phyloP scores from a whole-genome alignment of 2,329 filamentous ascomycete species.

The Herpomyces periplanetae region DNA sequence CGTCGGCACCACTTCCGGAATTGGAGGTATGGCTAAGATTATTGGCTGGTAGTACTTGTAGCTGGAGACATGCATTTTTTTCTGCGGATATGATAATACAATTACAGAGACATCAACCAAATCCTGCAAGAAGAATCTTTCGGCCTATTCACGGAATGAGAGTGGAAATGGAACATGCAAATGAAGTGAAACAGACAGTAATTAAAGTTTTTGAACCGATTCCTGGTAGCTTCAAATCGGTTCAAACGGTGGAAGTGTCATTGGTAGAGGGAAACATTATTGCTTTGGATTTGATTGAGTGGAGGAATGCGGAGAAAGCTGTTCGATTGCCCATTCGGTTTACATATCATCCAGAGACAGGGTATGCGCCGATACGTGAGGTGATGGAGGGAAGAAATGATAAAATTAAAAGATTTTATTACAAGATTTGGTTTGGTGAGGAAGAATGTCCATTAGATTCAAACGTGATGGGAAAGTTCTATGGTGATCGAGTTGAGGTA shows the following conservation, averaged over 20 bases:
- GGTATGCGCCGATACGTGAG: constrained; percentile 86
- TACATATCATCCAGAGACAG: constrained; percentile 69
- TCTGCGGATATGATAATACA: constrained; percentile 76
- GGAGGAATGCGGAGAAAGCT: constrained; percentile 45
- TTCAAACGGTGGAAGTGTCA: constrained; percentile 57
- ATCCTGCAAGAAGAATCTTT: constrained; percentile 70
- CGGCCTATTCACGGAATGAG: constrained; percentile 49
- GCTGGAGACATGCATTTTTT: constrained; percentile 80
- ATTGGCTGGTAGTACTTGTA: constrained; percentile 45
- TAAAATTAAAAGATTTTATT: constrained; percentile 97
- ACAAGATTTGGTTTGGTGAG: constrained; percentile 78
- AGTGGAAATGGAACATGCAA: constrained; percentile 48
- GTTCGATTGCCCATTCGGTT: constrained; percentile 57
- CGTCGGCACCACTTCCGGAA: constrained; percentile 31
- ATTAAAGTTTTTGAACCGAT: constrained; percentile 63
- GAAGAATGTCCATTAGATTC: constrained; percentile 49
- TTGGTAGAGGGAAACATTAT: constrained; percentile 38
- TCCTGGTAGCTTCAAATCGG: constrained; percentile 43
- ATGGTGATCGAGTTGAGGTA: constrained; percentile 51
- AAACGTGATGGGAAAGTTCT: constrained; percentile 49
- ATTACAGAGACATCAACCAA: constrained; percentile 83
- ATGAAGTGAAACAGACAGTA: constrained; percentile 40
- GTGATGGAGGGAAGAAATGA: constrained; percentile 89
- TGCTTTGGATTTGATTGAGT: constrained; percentile 58
- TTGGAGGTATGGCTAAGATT: constrained; percentile 54